Base-by-base conservation (phyloP, 2,329 filamentous ascomycete species). In the Exophiala aquamarina region DNA sequence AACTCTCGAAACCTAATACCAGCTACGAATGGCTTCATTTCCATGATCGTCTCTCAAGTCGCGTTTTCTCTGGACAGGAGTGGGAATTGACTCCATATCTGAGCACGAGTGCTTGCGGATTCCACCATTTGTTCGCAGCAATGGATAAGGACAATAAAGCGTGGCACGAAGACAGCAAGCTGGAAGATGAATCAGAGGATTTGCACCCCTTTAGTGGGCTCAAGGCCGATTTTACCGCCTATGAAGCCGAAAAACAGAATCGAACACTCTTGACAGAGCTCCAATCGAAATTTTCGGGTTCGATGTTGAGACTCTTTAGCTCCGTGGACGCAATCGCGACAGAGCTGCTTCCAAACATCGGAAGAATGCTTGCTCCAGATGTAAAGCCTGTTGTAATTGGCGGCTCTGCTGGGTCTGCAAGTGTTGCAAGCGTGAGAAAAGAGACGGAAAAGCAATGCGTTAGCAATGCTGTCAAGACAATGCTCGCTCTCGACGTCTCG, bases 11-110 rank as follows among this genome's bases (percentile, higher is more conserved):
- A 63, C 94, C 94, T 0, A 83, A 86, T 56, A 73, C 79, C 1
- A 89, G 89, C 1, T 95, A 95, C 66, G 92, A 96, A 62, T 98
- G 93, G 93, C 79, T 98, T 45, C 77, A 94, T 66, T 97, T 98
- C 68, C 88, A 96, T 67, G 93, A 97, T 61, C 74, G 76, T 1
- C 83, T 95, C 54, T 89, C 89, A 18, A 83, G 84, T 1, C 82
- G 84, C 31, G 78, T 97, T 1, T 94, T 84, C 63, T 73, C 82
- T n/a, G 84, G 81, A 49, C 92, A 96, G 65, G 91, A 95, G 46
- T 98, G 93, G 87, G 93, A 98, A 66, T 73, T 98, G 13, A 81
- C 80, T 1, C 84, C 89, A 0, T 98, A 98, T 65, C 79, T 97
- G 39, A 88, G 84, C 60, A 87, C 93, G 57, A 85, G 92, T 0